Base-by-base conservation (phyloP, 805 yeast genomes). In the Ogataea polymorpha region DNA sequence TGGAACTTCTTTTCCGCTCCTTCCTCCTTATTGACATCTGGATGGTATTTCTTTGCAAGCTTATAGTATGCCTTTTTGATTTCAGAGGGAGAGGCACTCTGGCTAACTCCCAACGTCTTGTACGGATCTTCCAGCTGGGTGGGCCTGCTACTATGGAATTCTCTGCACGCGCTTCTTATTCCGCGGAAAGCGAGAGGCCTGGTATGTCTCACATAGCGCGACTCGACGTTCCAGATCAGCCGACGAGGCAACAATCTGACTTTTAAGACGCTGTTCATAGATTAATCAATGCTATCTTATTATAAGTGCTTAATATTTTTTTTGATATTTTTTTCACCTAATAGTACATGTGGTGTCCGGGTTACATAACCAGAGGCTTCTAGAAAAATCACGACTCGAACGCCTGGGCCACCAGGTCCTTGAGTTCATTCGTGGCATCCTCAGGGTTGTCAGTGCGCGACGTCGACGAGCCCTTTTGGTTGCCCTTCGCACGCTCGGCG, bases 61-160 rank as follows among this genome's bases (percentile, higher is more conserved):
- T 88, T 83, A 62, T 89, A 89, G 67, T 93, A 93, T 2, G 96
- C 91, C 64, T 90, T 90, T 65, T 93, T 93, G 66, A 93, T 93
- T 15, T 89, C 95, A n/a, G 86, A 74, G 6, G 82, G 68, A 11
- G 82, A 73, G 0, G 99, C 93, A 38, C 59, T 61, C 46, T 75
- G 77, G 20, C 75, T 77, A 21, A 93, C 86, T 4, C 98, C 98
- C 31, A 93, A 68, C 0, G 80, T 77, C 46, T 79, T 72, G 65
- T 93, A 93, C 0, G 99, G 99, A 59, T 93, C 96, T 29, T 70
- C 66, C 15, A 66, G 50, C 11, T 56, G 54, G 2, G 46, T 27
- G 7, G 48, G 37, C 4, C 49, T 39, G 1, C 77, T 58, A 1
- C 74, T 50, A 48, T 78, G 85, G 59, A 80, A 80, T 8, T 28